Conservation (phyloP, 2,329 filamentous ascomycete species). For the Sclerotinia borealis region DNA sequence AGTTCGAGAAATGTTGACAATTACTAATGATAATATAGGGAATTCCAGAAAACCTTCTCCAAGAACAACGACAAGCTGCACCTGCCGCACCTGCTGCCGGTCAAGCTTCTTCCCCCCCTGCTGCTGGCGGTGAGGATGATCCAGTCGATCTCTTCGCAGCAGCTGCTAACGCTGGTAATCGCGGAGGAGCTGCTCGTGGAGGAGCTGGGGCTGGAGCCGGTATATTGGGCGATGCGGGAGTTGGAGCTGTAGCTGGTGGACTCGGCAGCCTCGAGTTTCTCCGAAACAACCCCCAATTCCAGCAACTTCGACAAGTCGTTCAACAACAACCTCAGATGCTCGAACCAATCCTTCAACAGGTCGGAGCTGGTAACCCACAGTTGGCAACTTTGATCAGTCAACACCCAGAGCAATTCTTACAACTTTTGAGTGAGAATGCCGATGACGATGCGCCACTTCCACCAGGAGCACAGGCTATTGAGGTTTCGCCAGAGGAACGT, state of each 20-base stretch:
- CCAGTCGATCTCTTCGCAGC: slow-evolving; percentile 88
- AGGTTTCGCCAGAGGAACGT: slow-evolving; percentile 90
- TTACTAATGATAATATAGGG: slow-evolving; percentile 49
- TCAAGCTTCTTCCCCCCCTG: slow-evolving; percentile 34
- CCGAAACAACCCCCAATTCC: slow-evolving; percentile 93
- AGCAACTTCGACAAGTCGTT: slow-evolving; percentile 93
- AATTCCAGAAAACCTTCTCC: slow-evolving; percentile 78
- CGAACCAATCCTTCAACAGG: slow-evolving; percentile 93
- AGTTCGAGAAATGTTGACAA: background rate
- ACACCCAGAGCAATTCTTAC: slow-evolving; percentile 89
- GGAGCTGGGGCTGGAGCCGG: slow-evolving; percentile 42
- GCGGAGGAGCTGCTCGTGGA: slow-evolving; percentile 40
- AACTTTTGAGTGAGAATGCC: slow-evolving; percentile 79
- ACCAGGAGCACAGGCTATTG: slow-evolving; percentile 81
- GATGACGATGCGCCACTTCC: slow-evolving; percentile 80
- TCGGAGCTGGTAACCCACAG: slow-evolving; percentile 90
- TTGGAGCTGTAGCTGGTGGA: slow-evolving; percentile 41
- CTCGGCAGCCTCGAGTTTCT: slow-evolving; percentile 86
- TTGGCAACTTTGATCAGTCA: slow-evolving; percentile 86
- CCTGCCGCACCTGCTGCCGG: slow-evolving; percentile 41
- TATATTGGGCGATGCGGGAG: slow-evolving; percentile 41
- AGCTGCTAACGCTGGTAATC: slow-evolving; percentile 48
- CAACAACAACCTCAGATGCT: slow-evolving; percentile 98
- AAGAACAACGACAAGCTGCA: slow-evolving; percentile 54
- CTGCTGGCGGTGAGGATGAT: slow-evolving; percentile 53